Base-by-base conservation (phyloP, 768 basidiomycete species). In the Hortiboletus flavorubellus region DNA sequence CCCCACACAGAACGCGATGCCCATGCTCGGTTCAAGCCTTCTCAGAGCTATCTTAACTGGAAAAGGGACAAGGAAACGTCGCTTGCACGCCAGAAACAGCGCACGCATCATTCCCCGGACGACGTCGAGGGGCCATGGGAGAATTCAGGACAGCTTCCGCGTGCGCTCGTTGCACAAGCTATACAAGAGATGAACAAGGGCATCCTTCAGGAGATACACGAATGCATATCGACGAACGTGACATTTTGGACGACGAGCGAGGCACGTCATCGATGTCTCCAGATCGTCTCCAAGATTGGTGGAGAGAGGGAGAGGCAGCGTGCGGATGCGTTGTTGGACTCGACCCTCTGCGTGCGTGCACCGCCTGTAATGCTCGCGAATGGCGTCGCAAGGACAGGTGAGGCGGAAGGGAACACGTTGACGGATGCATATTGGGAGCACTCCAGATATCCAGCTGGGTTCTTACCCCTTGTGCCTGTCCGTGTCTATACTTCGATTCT, bases 241-340 rank as follows among this genome's bases (percentile, higher is more conserved):
- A 76, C 80, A 44, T 92, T 93, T 56, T 96, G 90, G 89, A 86
- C 89, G 6, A 94, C 91, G 0, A 66, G 70, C 0, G 92, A 93
- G 66, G 91, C 91, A 0, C 80, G 81, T 41, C 79, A 82, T 46
- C 80, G 91, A 5, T 87, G 86, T 62, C 72, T 86, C 18, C 77
- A 82, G n/a, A 93, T 95, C 53, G 84, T 92, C 5, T 76, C 78
- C 35, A 90, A 89, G 66, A 91, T 96, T 37, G 92, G 90, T 1
- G 91, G 91, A 0, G 72, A 76, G 5, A 72, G 72, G 55, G 92
- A 94, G 71, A 82, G 78, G 58, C 74, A 75, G 12, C 77, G 92
- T 34, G 85, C 83, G 0, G 73, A 76, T 34, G 86, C 84, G 0
- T 68, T 94, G 23, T 85, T 93, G 58, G 70, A 68, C 18, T 62